Percentiles rank a stretch among this genome's conserved stretches.
phyloP scores from a whole-genome alignment of 129 eudicot genomes.

The Lactuca saligna region DNA sequence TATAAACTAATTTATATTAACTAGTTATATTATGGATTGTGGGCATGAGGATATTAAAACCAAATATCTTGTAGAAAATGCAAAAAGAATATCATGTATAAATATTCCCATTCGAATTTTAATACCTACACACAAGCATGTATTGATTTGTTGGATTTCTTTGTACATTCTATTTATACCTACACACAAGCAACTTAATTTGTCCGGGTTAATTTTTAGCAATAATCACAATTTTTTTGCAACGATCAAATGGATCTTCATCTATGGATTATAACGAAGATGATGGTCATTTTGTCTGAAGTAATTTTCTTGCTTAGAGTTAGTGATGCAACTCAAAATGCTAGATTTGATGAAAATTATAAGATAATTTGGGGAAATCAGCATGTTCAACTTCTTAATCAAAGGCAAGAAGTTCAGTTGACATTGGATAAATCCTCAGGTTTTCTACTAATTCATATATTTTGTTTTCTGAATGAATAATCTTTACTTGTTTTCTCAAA shows the following conservation, averaged over 20 bases:
- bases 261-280: neutral
- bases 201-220: no score
- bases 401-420: conserved; percentile 50
- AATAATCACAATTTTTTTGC: neutral
- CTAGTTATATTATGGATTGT: neutral
- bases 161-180: neutral
- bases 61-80: conserved; percentile 2
- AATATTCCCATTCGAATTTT: conserved; percentile 25
- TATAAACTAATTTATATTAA: no score
- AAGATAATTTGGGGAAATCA: conserved; percentile 62
- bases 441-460: conserved; percentile 3
- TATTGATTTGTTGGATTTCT: neutral
- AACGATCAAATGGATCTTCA: conserved; percentile 22
- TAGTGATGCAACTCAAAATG: conserved; percentile 6
- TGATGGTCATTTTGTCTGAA: conserved; percentile 9
- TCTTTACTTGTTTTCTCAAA: no score
- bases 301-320: conserved; percentile 3
- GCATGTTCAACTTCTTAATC: conserved; percentile 35
- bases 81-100: conserved; percentile 9
- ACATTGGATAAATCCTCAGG: conserved; percentile 63
- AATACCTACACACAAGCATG: neutral
- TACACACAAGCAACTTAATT: no score
- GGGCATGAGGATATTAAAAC: conserved; percentile 17
- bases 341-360: conserved; percentile 53
- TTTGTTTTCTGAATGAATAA: neutral